A percentile compares a stretch with the other conserved stretches of the same genome.
phyloP scores from a whole-genome alignment of 129 eudicot genomes.

The Cynara cardunculus region DNA sequence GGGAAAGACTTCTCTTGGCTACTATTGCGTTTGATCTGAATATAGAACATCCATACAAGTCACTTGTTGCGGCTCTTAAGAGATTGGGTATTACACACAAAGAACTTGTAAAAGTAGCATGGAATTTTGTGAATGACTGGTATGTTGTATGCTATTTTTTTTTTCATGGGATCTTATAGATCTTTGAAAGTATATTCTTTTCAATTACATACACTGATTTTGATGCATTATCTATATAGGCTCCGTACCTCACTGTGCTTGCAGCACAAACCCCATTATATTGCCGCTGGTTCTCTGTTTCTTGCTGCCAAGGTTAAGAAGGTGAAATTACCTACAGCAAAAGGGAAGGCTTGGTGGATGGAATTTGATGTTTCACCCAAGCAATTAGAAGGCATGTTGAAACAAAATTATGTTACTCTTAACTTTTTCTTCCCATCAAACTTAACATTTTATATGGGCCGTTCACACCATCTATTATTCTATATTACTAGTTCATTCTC shows the following conservation, averaged over 20 bases:
- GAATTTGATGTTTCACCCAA: conserved; percentile 69
- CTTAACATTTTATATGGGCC: background rate
- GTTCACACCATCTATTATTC: background rate
- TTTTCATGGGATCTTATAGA: background rate
- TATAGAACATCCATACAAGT: conserved; percentile 72
- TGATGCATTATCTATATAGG: conserved; percentile 32
- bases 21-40: conserved; percentile 63
- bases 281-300: conserved; percentile 71
- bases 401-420: background rate
- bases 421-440: background rate
- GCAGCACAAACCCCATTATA: conserved; percentile 76
- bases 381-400: conserved; percentile 51
- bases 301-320: conserved; percentile 61
- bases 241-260: conserved; percentile 64
- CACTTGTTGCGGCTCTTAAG: conserved; percentile 70
- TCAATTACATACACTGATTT: background rate
- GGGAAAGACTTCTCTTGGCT: conserved; percentile 56
- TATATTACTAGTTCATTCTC: background rate
- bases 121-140: conserved; percentile 90
- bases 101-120: conserved; percentile 62
- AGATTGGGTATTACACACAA: conserved; percentile 44
- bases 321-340: conserved; percentile 44
- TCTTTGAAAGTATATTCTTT: background rate
- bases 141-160: conserved; percentile 15
- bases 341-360: conserved; percentile 74